These are phyloP conservation scores for Sutorius eximius DNA, from an alignment of 1,284 basidiomycete species.

Conservation along the genomic window DNA sequence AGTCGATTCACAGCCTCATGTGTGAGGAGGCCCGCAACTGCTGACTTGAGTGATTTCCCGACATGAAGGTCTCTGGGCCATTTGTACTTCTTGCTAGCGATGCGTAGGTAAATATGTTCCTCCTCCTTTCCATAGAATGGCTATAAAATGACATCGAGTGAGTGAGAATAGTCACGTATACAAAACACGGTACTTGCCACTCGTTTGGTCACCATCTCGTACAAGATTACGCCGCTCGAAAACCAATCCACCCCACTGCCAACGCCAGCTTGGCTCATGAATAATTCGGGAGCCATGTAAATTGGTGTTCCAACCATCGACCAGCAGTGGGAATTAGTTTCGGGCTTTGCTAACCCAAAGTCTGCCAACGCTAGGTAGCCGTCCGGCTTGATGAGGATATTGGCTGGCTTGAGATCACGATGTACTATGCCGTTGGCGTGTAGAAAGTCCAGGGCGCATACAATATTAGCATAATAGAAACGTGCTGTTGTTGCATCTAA, in stretches of 20 bases:
- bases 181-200: constrained; percentile 39
- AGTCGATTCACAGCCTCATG: constrained; percentile 39
- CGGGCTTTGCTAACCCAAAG: constrained; percentile 64
- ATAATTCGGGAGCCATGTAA: constrained; percentile 75
- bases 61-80: constrained; percentile 39
- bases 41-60: constrained; percentile 40
- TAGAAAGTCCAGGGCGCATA: constrained; percentile 71
- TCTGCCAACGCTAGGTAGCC: constrained; percentile 72
- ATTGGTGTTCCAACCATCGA: constrained; percentile 58
- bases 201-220: constrained; percentile 68
- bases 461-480: constrained; percentile 62
- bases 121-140: constrained; percentile 37
- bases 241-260: constrained; percentile 75
- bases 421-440: constrained; percentile 75
- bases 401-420: constrained; percentile 85
- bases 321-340: constrained; percentile 19
- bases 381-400: constrained; percentile 67
- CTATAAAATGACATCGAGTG: constrained; percentile 19
- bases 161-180: not conserved
- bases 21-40: constrained; percentile 43
- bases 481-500: constrained; percentile 35
- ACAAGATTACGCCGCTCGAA: constrained; percentile 72
- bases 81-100: constrained; percentile 27
- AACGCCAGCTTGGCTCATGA: constrained; percentile 41
- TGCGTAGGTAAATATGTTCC: constrained; percentile 23